Conservation (phyloP, 257 asterid species). For the Thymus quinquecostatus region DNA sequence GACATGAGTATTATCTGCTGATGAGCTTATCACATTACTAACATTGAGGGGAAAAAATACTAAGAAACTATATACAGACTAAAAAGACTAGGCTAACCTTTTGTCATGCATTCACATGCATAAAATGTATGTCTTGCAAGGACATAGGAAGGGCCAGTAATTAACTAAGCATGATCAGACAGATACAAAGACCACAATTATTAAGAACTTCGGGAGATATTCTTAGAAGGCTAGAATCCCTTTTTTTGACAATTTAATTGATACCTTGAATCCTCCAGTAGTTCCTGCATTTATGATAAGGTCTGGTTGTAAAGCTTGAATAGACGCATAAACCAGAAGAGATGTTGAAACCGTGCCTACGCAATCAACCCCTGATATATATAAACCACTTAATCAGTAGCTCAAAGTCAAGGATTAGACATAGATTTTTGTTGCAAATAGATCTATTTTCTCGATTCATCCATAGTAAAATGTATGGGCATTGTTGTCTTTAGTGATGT, state of each 20-base stretch:
- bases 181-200: not conserved
- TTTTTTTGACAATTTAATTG: constrained; percentile 25
- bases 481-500: not conserved
- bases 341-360: constrained; percentile 93
- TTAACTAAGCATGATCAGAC: not conserved
- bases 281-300: constrained; percentile 98
- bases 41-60: not conserved
- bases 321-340: constrained; percentile 83
- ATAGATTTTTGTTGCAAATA: constrained; percentile 13
- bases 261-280: constrained; percentile 98
- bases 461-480: not conserved
- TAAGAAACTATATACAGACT: too few relatives aligned
- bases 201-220: constrained; percentile 7
- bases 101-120: not conserved
- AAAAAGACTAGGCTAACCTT: too few relatives aligned
- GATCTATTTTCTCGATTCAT: constrained; percentile 12
- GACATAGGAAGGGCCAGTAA: not conserved
- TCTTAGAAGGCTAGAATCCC: too few relatives aligned
- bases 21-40: too few relatives aligned
- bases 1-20: not conserved
- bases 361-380: constrained; percentile 78
- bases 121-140: not conserved
- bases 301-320: constrained; percentile 88
- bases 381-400: constrained; percentile 31
- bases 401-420: constrained; percentile 7